phyloP scores from a whole-genome alignment of 1,284 basidiomycete genomes.

The Sanghuangporus weigelae region DNA sequence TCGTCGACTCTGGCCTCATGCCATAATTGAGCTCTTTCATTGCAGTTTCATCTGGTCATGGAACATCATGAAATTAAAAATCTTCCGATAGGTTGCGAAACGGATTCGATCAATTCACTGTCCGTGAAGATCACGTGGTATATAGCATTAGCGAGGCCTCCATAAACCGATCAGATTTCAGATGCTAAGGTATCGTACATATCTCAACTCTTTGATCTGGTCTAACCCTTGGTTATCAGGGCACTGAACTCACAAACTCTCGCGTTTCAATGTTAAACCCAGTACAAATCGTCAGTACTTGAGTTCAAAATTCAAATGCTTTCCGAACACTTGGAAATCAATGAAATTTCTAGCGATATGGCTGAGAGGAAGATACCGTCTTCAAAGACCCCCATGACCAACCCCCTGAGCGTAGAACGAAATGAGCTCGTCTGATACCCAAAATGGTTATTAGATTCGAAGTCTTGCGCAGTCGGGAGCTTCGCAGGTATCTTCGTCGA shows the following conservation, averaged over 20 bases:
- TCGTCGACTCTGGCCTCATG: no score
- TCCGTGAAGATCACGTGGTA: no score
- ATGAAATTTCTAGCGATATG: not conserved
- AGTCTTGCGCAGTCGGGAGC: not conserved
- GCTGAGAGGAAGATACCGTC: conserved; percentile 8
- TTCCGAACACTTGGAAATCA: not conserved
- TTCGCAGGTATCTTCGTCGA: not conserved
- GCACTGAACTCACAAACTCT: no score
- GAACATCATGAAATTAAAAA: no score
- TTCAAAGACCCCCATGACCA: not conserved
- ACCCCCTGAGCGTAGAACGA: not conserved
- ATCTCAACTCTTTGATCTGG: not conserved
- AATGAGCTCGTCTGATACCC: conserved; percentile 7
- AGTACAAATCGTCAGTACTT: not conserved
- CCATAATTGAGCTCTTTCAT: no score
- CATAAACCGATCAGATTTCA: not conserved
- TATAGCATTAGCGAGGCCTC: not conserved
- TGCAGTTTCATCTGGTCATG: no score
- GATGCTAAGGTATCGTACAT: not conserved
- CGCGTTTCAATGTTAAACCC: no score
- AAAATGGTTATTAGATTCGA: not conserved
- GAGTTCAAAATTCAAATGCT: not conserved
- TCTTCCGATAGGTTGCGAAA: no score
- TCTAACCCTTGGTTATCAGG: not conserved
- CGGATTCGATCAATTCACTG: no score